Percentiles rank a stretch among this genome's conserved stretches.
phyloP scores from a whole-genome alignment of 768 basidiomycete genomes.

The Auricularia auricula-judae region DNA sequence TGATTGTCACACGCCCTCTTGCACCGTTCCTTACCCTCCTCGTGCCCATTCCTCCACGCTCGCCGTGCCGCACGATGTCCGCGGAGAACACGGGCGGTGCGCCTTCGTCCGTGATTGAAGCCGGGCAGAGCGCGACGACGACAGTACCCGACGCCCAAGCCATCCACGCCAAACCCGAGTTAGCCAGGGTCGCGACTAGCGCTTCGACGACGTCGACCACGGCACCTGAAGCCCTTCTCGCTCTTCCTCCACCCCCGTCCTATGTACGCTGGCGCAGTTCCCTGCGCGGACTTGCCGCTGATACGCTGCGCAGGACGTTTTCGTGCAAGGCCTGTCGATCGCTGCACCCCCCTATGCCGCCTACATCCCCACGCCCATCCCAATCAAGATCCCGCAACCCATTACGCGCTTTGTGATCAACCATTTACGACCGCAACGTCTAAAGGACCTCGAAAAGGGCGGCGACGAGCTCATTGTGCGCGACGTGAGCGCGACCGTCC shows the following conservation, averaged over 20 bases:
- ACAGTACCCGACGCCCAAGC: too few species aligned
- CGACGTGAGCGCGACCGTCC: background rate
- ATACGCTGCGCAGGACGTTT: background rate
- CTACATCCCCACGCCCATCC: background rate
- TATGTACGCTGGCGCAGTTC: background rate
- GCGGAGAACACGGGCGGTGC: too few species aligned
- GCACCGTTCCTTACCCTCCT: too few species aligned
- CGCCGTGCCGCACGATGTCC: too few species aligned
- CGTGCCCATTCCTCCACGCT: too few species aligned
- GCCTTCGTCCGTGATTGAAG: too few species aligned
- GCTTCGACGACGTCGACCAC: background rate
- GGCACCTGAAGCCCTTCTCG: background rate
- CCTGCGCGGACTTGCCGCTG: background rate
- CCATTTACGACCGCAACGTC: background rate
- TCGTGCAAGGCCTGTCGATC: background rate
- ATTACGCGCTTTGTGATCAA: background rate
- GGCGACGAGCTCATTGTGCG: background rate
- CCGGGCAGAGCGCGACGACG: too few species aligned
- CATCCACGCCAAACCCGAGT: too few species aligned
- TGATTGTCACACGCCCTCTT: too few species aligned
- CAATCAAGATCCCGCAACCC: conserved; percentile 1
- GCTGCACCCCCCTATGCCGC: background rate
- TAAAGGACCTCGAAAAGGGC: background rate
- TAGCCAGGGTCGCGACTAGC: too few species aligned
- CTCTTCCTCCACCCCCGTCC: background rate